A percentile compares a stretch with the other conserved stretches of the same genome.
phyloP scores from a whole-genome alignment of 768 basidiomycete genomes.

The Steccherinum ochraceum region DNA sequence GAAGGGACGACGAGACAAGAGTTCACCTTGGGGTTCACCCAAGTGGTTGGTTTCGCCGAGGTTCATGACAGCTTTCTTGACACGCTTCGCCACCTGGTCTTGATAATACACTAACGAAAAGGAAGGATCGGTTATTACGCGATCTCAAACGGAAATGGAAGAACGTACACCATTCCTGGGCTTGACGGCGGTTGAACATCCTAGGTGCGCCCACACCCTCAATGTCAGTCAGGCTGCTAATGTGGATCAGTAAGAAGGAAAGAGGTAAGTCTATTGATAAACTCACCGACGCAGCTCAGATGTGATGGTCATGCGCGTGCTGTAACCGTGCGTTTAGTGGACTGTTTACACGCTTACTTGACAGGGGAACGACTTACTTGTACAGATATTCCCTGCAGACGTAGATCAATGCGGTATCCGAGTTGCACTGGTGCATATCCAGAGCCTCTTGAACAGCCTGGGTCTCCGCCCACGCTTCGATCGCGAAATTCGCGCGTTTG shows the following conservation, averaged over 20 bases:
- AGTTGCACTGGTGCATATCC: conserved; percentile 62
- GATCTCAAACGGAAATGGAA: neutral
- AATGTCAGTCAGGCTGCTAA: conserved; percentile 45
- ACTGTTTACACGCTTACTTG: conserved; percentile 2
- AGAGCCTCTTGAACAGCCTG: conserved; percentile 62
- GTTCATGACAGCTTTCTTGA: conserved; percentile 47
- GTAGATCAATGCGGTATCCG: conserved; percentile 62
- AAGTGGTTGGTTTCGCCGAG: no score
- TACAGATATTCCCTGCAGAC: conserved; percentile 65
- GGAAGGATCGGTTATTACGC: conserved; percentile 1
- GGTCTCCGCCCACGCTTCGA: conserved; percentile 61
- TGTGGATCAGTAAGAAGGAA: conserved; percentile 14
- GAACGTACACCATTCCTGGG: conserved; percentile 73
- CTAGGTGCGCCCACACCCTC: conserved; percentile 36
- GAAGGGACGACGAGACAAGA: conserved; percentile 63
- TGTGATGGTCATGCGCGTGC: conserved; percentile 59
- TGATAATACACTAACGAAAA: conserved; percentile 55
- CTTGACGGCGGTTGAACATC: conserved; percentile 63
- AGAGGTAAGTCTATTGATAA: conserved; percentile 6
- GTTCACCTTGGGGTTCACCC: conserved; percentile 42
- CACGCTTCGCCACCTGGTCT: conserved; percentile 55
- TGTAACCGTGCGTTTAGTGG: conserved; percentile 17
- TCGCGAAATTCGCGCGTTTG: conserved; percentile 52
- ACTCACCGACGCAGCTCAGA: conserved; percentile 60
- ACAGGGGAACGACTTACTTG: conserved; percentile 43